Base-by-base conservation (phyloP, 148 eudicot genomes). In the Drosera capensis region DNA sequence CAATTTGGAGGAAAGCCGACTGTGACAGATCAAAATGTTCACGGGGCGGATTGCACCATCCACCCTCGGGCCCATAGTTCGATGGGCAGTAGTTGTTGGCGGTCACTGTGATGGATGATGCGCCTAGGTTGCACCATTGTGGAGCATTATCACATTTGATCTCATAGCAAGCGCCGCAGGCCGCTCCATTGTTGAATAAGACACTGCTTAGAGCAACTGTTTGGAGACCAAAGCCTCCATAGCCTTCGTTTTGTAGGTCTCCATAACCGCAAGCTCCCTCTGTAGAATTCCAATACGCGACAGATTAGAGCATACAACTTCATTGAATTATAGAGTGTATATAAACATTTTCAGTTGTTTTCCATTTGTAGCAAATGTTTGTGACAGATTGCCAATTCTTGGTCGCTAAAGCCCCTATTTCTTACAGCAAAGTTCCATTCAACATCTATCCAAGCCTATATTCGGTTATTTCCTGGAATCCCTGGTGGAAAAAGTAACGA, bases 231-330 rank as follows among this genome's bases (percentile, higher is more conserved):
- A 57, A 73, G 18, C 74, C 83, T 55, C 44, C 29, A n/a, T n/a
- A n/a, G 34, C 63, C 47, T 28, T 4, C 31, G 9, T 28, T 28
- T 12, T 62, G 37, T 15, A 66, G 42, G 28, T 76, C 68, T 20
- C 63, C 75, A 28, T 75, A 78, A 3, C 94, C 86, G 52, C 94
- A 82, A 8, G 80, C 86, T 43, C 87, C 94, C 31, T 64, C 94
- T 83, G 30, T 29, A 34, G 4, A 5, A 34, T 34, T 5, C 5
- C n/a, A n/a, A 34, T 4, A 2, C 38, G n/a, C 3, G 3, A 34
- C 14, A 34, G n/a, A 34, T 34, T 34, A 2, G 3, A 13, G 13
- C 9, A 4, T 2, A 15, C n/a, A 2, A 34, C 14, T 2, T 34
- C 2, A 34, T 11, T 34, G 11, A 34, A n/a, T n/a, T n/a, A n/a